A percentile compares a stretch with the other conserved stretches of the same genome.
Conservation (phyloP, 371 early-diverging fungal species). For the Parasitella parasitica region DNA sequence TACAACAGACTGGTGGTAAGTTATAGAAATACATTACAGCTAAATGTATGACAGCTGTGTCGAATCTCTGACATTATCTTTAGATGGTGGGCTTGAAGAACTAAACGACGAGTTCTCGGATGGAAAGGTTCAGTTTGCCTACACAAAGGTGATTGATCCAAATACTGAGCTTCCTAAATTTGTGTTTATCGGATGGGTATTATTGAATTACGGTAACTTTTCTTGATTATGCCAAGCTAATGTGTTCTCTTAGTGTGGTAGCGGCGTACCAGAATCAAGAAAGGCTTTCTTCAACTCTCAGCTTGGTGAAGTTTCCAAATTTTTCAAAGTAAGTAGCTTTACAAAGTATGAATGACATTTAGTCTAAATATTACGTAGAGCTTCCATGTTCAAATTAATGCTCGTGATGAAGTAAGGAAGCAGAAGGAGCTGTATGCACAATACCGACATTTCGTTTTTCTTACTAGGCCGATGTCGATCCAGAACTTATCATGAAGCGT, state of each 20-base stretch:
- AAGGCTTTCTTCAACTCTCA: slow-evolving; percentile 89
- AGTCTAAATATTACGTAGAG: slow-evolving; percentile 44
- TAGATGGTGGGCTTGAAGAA: slow-evolving; percentile 81
- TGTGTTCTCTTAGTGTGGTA: slow-evolving; percentile 71
- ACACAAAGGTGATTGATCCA: slow-evolving; percentile 82
- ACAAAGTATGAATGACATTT: background rate
- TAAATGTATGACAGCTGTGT: background rate
- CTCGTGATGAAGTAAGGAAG: slow-evolving; percentile 68
- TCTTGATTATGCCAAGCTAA: background rate
- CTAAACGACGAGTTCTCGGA: slow-evolving; percentile 89
- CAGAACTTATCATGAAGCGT: slow-evolving; percentile 82
- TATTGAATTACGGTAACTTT: background rate
- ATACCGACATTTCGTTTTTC: background rate
- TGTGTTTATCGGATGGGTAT: slow-evolving; percentile 91
- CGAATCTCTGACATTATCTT: background rate
- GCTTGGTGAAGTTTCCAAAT: slow-evolving; percentile 73
- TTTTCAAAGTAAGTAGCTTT: slow-evolving; percentile 64
- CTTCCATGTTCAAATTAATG: slow-evolving; percentile 88
- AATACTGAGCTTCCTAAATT: slow-evolving; percentile 86
- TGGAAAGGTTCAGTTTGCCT: slow-evolving; percentile 89
- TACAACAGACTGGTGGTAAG: slow-evolving; percentile 68
- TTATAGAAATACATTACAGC: no score
- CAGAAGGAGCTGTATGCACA: background rate
- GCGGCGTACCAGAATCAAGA: slow-evolving; percentile 88
- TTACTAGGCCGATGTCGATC: slow-evolving; percentile 76